Percentiles rank a stretch among this genome's conserved stretches.
Evolutionary conservation across 305 asterid species (phyloP).

Genomic region (Stenogyne calaminthoides): DNA sequence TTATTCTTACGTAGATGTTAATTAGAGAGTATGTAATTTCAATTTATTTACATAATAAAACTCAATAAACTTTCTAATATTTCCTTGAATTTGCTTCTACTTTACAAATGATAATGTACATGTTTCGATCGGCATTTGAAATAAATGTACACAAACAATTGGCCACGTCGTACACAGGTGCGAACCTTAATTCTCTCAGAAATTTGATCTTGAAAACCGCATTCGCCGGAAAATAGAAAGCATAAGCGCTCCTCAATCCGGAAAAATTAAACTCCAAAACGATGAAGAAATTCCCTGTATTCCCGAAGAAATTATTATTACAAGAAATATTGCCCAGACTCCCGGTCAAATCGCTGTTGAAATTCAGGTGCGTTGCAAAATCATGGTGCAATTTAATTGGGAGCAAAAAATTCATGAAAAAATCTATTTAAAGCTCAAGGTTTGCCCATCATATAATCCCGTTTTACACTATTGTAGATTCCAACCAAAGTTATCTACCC

Average conservation of each 20-base stretch:
- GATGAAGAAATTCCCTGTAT: not conserved
- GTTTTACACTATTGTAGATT: not conserved
- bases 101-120: too few relatives aligned
- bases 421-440: conserved; percentile 24
- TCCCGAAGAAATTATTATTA: conserved; percentile 35
- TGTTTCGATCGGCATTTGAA: too few relatives aligned
- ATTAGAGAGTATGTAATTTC: too few relatives aligned
- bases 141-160: not conserved
- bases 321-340: conserved; percentile 43
- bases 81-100: too few relatives aligned
- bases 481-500: too few relatives aligned
- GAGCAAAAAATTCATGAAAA: conserved; percentile 33
- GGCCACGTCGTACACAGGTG: not conserved
- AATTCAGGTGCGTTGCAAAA: conserved; percentile 51
- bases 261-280: not conserved
- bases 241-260: not conserved
- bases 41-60: too few relatives aligned
- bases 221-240: conserved; percentile 16
- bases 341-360: conserved; percentile 46
- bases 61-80: too few relatives aligned
- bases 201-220: too few relatives aligned
- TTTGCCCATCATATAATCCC: conserved; percentile 27
- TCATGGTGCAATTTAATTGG: conserved; percentile 46
- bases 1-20: too few relatives aligned
- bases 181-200: not conserved